Percentiles rank a stretch among this genome's conserved stretches.
phyloP scores from a whole-genome alignment of 345 rosid species.

The Euphorbia pulcherrima region DNA sequence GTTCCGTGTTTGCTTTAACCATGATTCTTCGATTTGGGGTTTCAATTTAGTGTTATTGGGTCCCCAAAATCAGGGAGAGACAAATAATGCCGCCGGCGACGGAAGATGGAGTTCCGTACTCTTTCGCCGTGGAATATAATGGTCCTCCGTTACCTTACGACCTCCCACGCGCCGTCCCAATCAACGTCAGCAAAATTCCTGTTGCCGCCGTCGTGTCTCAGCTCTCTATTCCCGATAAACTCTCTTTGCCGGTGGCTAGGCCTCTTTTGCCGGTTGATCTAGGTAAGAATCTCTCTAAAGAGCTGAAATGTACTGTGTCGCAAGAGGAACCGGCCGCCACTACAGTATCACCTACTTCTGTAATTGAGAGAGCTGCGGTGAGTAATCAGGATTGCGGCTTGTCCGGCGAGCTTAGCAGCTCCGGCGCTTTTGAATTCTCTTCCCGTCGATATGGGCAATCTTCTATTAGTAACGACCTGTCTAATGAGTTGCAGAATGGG shows the following conservation, averaged over 20 bases:
- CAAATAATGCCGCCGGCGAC: conserved; percentile 21
- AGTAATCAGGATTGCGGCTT: conserved; percentile 33
- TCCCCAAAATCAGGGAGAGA: not conserved
- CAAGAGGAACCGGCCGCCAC: conserved; percentile 21
- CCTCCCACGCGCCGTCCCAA: conserved; percentile 85
- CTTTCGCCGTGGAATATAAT: conserved; percentile 75
- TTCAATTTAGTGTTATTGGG: not conserved
- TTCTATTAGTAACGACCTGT: conserved; percentile 36
- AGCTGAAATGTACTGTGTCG: conserved; percentile 35
- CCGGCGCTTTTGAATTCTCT: conserved; percentile 43
- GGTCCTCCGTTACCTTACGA: conserved; percentile 85
- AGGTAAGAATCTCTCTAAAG: conserved; percentile 41
- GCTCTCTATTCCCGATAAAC: conserved; percentile 46
- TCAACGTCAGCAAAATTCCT: conserved; percentile 78
- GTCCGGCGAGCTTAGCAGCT: conserved; percentile 64
- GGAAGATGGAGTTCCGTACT: conserved; percentile 51
- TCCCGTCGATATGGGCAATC: conserved; percentile 30
- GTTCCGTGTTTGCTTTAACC: not conserved
- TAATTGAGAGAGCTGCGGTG: conserved; percentile 37
- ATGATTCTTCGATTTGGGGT: conserved; percentile 10
- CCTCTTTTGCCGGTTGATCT: conserved; percentile 55
- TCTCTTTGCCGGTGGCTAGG: conserved; percentile 73
- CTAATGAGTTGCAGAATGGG: conserved; percentile 27
- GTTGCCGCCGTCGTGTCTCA: conserved; percentile 93
- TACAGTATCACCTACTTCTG: conserved; percentile 44